Percentiles rank a stretch among this genome's conserved stretches.
phyloP scores from a whole-genome alignment of 2,329 filamentous ascomycete genomes.

The Aureobasidium uvarum region DNA sequence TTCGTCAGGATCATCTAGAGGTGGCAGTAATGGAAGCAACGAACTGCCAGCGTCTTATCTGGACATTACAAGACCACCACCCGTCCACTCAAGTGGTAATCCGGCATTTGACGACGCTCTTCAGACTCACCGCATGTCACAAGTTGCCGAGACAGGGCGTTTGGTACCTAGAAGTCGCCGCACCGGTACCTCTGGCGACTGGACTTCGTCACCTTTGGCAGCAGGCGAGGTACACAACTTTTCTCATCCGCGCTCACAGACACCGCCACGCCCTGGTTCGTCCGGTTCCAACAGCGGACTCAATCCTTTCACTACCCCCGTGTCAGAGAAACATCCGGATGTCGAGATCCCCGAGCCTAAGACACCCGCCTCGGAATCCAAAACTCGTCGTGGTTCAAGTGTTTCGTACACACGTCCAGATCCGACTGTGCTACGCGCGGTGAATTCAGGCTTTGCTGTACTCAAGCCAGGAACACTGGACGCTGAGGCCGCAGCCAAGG shows the following conservation, averaged over 20 bases:
- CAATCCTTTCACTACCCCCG: conserved; percentile 22
- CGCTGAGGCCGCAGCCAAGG: conserved; percentile 28
- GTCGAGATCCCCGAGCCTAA: conserved; percentile 11
- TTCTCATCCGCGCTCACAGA: conserved; percentile 14
- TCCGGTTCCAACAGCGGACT: conserved; percentile 10
- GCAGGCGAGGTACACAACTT: conserved; percentile 14
- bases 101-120: conserved; percentile 41
- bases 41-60: conserved; percentile 26
- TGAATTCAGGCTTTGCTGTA: conserved; percentile 39
- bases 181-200: conserved; percentile 42
- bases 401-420: conserved; percentile 25
- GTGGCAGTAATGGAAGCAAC: conserved; percentile 30
- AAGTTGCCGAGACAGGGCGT: conserved; percentile 53
- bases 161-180: conserved; percentile 44
- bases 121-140: conserved; percentile 49
- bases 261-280: conserved; percentile 14
- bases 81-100: conserved; percentile 32
- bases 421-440: conserved; percentile 26
- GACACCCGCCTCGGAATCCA: background rate
- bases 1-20: conserved; percentile 31
- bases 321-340: conserved; percentile 19
- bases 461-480: conserved; percentile 38
- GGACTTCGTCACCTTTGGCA: conserved; percentile 34
- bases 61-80: conserved; percentile 30
- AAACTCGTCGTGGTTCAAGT: conserved; percentile 3